A percentile compares a stretch with the other conserved stretches of the same genome.
phyloP scores from a whole-genome alignment of 2,329 filamentous ascomycete genomes.

The Zymoseptoria tritici region DNA sequence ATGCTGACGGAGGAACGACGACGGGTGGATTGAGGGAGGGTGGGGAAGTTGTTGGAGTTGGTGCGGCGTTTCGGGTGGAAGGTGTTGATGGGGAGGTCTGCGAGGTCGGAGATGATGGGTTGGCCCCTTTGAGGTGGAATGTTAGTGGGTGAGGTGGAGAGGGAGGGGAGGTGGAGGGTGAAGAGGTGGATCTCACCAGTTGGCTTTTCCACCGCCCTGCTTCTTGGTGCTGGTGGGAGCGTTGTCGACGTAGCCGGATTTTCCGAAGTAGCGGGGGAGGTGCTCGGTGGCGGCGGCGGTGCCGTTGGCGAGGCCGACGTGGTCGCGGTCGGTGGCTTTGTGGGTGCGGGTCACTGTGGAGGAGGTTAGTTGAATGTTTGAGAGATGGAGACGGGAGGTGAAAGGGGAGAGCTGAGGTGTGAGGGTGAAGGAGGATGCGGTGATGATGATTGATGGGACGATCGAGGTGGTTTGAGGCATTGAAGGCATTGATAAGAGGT shows the following conservation, averaged over 20 bases:
- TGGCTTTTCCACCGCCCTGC: slow-evolving; percentile 83
- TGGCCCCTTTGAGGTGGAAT: slow-evolving; percentile 57
- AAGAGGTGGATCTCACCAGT: slow-evolving; percentile 67
- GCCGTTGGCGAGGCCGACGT: slow-evolving; percentile 70
- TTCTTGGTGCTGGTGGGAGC: slow-evolving; percentile 97
- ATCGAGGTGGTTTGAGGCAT: background rate
- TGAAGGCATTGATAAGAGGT: background rate
- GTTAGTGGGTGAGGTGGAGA: background rate
- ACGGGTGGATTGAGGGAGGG: background rate
- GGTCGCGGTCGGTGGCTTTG: slow-evolving; percentile 91
- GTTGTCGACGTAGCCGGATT: slow-evolving; percentile 69
- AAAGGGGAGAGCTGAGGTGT: background rate
- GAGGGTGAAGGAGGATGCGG: background rate
- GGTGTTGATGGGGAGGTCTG: slow-evolving; percentile 77
- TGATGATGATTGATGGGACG: background rate
- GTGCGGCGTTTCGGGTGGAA: slow-evolving; percentile 82
- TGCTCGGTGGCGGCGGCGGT: slow-evolving; percentile 61
- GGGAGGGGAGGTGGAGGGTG: slow-evolving; percentile 4
- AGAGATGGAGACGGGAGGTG: slow-evolving; percentile 7
- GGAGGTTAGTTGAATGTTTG: background rate
- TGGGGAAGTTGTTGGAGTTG: slow-evolving; percentile 56
- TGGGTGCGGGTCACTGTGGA: slow-evolving; percentile 86
- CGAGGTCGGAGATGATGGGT: slow-evolving; percentile 66
- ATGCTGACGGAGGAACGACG: background rate
- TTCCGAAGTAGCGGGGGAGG: slow-evolving; percentile 88